Evolutionary conservation across 2,329 filamentous ascomycete genomes (phyloP), one percentile per base, ranked within the genome.

Genomic region (Diaporthe ampelina): DNA sequence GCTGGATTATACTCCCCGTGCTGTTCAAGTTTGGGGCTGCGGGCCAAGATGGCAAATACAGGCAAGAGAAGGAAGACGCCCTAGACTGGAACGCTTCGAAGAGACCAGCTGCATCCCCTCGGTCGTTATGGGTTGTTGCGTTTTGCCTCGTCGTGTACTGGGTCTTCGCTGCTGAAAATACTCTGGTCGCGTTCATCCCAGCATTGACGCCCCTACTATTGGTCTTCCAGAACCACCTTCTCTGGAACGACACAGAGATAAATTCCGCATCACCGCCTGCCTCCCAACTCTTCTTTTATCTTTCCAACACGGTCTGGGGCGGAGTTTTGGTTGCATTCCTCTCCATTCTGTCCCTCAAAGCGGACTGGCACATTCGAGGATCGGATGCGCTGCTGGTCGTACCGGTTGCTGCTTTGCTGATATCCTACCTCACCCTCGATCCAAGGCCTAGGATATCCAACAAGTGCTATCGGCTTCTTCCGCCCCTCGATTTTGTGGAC

Each of bases 131-230:
- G 76, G 56, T 74, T 3, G 72, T 77, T 24, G 76, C 79, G 5
- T 29, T 75, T 9, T 50, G 76, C 50, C 50, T 81, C 52, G 76
- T 67, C n/a, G 61, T 54, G 2, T 76, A 72, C 37, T 79, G 78
- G 56, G 61, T 77, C n/a, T 80, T 77, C 59, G 76, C 70, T 63
- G 77, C 78, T 1, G 78, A 80, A 74, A 43, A 69, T 6, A 74
- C 77, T 21, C 21, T 73, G 19, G 37, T 77, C 26, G 67, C 40
- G 26, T 73, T 73, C n/a, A 56, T 77, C 80, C 82, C 82, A 19
- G 78, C 73, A 26, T 78, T 83, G 57, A 80, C 78, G 50, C 83
- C 82, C 3, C 76, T 83, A 3, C 77, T 84, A 37, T 61, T 81
- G 48, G 40, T 79, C 21, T 76, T 73, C 9, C 77, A 81, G 19